Percentiles rank a stretch among this genome's conserved stretches.
phyloP scores from a whole-genome alignment of 1,284 basidiomycete species.

The Moesziomyces parantarcticus region DNA sequence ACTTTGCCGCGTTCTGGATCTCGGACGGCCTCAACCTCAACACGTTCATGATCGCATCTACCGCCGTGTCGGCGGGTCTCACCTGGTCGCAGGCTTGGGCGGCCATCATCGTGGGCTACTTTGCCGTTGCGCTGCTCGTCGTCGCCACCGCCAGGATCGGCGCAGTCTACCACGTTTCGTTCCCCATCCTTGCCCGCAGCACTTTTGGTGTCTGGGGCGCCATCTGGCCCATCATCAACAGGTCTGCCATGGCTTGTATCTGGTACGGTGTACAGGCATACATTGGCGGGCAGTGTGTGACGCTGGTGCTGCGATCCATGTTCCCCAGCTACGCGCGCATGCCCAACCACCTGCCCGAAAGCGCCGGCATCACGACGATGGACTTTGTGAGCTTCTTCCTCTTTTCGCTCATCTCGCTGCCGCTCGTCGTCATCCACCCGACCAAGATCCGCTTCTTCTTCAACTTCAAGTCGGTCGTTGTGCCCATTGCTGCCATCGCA shows the following conservation, averaged over 20 bases:
- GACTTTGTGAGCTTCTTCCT: constrained; percentile 85
- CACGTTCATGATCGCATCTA: constrained; percentile 51
- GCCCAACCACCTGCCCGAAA: constrained; percentile 77
- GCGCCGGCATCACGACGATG: constrained; percentile 77
- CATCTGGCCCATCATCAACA: constrained; percentile 80
- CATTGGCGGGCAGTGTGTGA: constrained; percentile 79
- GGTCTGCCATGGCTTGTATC: constrained; percentile 80
- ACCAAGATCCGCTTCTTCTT: constrained; percentile 85
- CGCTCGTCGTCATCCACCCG: constrained; percentile 82
- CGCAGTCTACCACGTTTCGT: constrained; percentile 73
- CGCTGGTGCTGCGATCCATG: constrained; percentile 77
- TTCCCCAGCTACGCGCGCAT: constrained; percentile 74
- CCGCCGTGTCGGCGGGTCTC: constrained; percentile 46
- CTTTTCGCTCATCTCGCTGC: constrained; percentile 83
- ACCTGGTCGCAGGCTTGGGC: constrained; percentile 59
- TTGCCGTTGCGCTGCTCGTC: constrained; percentile 78
- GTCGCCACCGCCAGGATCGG: constrained; percentile 83
- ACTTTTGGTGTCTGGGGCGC: constrained; percentile 82
- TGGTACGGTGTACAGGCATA: constrained; percentile 62
- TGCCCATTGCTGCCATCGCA: constrained; percentile 71
- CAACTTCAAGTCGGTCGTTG: constrained; percentile 79
- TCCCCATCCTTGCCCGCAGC: constrained; percentile 79
- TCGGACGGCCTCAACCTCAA: constrained; percentile 60
- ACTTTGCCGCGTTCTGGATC: constrained; percentile 62
- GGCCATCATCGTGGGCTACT: constrained; percentile 74